Percentiles rank a stretch among this genome's conserved stretches.
Evolutionary conservation across 2,329 filamentous ascomycete genomes (phyloP).

Genomic region (Phyllosticta citrichinensis): DNA sequence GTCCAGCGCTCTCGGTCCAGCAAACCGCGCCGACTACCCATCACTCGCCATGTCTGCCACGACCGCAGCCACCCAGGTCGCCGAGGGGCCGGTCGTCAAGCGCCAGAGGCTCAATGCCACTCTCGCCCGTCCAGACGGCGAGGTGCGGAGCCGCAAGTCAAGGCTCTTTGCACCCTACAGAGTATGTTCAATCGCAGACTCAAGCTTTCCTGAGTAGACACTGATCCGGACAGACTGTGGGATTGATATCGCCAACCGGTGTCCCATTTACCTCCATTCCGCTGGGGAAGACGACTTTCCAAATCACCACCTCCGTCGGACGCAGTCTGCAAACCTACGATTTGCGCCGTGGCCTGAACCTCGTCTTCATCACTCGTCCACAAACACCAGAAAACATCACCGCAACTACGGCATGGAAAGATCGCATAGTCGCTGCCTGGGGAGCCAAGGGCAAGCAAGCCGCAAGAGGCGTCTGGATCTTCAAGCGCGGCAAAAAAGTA

Average conservation of each 20-base stretch:
- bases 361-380: slow-evolving; percentile 87
- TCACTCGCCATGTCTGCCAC: slow-evolving; percentile 3
- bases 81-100: slow-evolving; percentile 53
- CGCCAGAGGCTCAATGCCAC: slow-evolving; percentile 53
- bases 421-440: slow-evolving; percentile 84
- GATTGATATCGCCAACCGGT: slow-evolving; percentile 79
- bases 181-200: slow-evolving; percentile 42
- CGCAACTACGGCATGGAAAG: slow-evolving; percentile 78
- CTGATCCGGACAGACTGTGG: slow-evolving; percentile 58
- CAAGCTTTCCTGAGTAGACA: slow-evolving; percentile 11
- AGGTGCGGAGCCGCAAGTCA: slow-evolving; percentile 38
- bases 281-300: slow-evolving; percentile 87
- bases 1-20: slow-evolving; percentile 1
- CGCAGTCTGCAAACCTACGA: slow-evolving; percentile 92
- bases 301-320: slow-evolving; percentile 92
- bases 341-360: slow-evolving; percentile 75
- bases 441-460: slow-evolving; percentile 48
- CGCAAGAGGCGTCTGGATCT: slow-evolving; percentile 71
- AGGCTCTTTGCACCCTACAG: slow-evolving; percentile 89
- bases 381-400: slow-evolving; percentile 81
- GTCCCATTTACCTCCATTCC: slow-evolving; percentile 87
- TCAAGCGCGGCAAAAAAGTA: slow-evolving; percentile 79
- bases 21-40: not conserved
- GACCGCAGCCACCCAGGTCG: slow-evolving; percentile 33
- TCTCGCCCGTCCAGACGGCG: slow-evolving; percentile 19